phyloP scores from a whole-genome alignment of 2,329 filamentous ascomycete genomes.

The Fusarium domesticum region DNA sequence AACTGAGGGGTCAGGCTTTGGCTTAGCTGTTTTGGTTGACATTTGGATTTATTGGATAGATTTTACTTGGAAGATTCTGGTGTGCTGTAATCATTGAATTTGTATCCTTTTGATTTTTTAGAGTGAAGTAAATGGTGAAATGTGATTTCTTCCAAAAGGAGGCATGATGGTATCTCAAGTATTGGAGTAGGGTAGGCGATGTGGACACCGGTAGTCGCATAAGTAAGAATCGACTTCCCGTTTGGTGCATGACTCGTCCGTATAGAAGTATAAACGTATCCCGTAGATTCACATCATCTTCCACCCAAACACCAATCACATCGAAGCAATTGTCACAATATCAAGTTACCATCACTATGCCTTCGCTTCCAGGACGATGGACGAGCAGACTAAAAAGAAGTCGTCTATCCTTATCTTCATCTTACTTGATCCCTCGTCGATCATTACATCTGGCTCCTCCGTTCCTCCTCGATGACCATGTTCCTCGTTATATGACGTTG shows the following conservation, averaged over 20 bases:
- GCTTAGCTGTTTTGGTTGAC: too few species aligned
- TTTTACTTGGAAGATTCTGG: too few species aligned
- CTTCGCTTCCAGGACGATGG: slow-evolving; percentile 11
- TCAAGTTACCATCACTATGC: slow-evolving; percentile 14
- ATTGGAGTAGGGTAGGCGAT: too few species aligned
- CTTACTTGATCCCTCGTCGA: slow-evolving; percentile 9
- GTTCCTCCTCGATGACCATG: slow-evolving; percentile 73
- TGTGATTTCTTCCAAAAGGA: too few species aligned
- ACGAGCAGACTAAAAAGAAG: background rate
- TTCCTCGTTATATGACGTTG: slow-evolving; percentile 68
- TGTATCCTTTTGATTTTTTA: too few species aligned
- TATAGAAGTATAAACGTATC: background rate
- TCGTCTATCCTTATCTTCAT: slow-evolving; percentile 1
- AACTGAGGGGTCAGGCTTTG: too few species aligned
- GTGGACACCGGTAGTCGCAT: too few species aligned
- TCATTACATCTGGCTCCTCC: slow-evolving; percentile 55
- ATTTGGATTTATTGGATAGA: too few species aligned
- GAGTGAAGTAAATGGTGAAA: too few species aligned
- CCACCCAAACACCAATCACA: slow-evolving; percentile 24
- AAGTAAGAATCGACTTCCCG: background rate
- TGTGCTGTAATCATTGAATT: too few species aligned
- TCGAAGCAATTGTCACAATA: slow-evolving; percentile 21
- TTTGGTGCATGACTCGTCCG: slow-evolving; percentile 11
- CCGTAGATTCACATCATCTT: background rate
- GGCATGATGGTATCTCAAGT: too few species aligned